Evolutionary conservation across 371 early-diverging fungal genomes (phyloP).

Genomic region (Syncephalastrum monosporum): DNA sequence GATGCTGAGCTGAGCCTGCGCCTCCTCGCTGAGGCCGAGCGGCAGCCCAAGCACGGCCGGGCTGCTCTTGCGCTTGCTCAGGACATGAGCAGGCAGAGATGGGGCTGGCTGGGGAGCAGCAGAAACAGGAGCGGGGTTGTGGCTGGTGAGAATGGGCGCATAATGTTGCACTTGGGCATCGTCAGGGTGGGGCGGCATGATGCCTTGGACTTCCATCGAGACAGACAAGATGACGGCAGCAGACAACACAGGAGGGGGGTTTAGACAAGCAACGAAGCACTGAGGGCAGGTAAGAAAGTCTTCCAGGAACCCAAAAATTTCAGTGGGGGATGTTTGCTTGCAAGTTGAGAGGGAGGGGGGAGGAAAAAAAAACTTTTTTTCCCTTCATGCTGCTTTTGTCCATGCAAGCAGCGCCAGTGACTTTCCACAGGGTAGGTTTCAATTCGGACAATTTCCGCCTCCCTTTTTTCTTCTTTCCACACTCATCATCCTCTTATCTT

Average conservation of each 20-base stretch:
- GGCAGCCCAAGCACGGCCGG: conserved; percentile 46
- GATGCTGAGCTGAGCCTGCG: conserved; percentile 28
- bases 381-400: neutral
- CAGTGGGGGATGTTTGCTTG: too few species aligned
- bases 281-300: conserved; percentile 3
- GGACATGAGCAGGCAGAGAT: conserved; percentile 8
- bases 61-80: conserved; percentile 45
- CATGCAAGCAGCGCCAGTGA: neutral
- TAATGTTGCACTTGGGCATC: conserved; percentile 13
- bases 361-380: conserved; percentile 6
- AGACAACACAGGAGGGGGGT: conserved; percentile 6
- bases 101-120: conserved; percentile 5
- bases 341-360: neutral
- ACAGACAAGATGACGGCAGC: conserved; percentile 4
- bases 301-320: conserved; percentile 3
- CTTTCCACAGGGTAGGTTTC: too few species aligned
- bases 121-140: conserved; percentile 3
- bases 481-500: neutral
- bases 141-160: conserved; percentile 7
- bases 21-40: conserved; percentile 32
- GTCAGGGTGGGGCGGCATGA: conserved; percentile 6
- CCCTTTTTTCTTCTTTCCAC: neutral
- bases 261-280: conserved; percentile 3
- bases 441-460: conserved; percentile 1
- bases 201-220: too few species aligned